These are phyloP conservation scores for Zymoseptoria tritici DNA, from an alignment of 2,329 filamentous ascomycete genomes.

Conservation along the genomic window DNA sequence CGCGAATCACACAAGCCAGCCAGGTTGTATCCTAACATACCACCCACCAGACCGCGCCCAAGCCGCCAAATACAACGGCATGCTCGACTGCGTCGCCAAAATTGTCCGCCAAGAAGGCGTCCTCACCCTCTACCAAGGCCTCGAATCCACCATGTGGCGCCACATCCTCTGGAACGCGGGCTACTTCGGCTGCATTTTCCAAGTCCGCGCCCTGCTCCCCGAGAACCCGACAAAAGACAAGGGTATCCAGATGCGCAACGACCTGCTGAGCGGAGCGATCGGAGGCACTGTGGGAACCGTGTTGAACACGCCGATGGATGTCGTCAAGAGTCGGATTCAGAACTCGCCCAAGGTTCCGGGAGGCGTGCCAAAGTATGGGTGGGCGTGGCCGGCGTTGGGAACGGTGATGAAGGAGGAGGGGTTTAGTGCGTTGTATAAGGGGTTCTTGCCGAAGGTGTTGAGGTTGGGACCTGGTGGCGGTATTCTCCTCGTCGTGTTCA, in stretches of 20 bases:
- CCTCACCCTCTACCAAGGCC: constrained; percentile 88
- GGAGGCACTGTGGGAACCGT: constrained; percentile 89
- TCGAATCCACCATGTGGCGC: constrained; percentile 94
- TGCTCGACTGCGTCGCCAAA: constrained; percentile 72
- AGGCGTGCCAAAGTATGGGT: constrained; percentile 88
- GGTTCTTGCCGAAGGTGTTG: constrained; percentile 91
- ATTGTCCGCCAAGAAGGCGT: constrained; percentile 76
- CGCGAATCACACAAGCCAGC: background rate
- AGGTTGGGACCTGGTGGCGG: constrained; percentile 63
- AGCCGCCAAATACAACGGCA: constrained; percentile 77
- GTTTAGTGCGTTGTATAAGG: constrained; percentile 88
- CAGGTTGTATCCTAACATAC: background rate
- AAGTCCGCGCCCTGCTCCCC: constrained; percentile 79
- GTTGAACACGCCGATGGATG: constrained; percentile 91
- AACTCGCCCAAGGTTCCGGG: constrained; percentile 83
- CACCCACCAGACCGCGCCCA: constrained; percentile 67
- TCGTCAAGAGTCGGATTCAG: constrained; percentile 97
- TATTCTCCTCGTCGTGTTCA: constrained; percentile 77
- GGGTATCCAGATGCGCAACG: constrained; percentile 72
- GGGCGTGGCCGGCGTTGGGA: constrained; percentile 81
- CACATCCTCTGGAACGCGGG: constrained; percentile 91
- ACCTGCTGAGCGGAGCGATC: constrained; percentile 75
- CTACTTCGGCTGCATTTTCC: constrained; percentile 98
- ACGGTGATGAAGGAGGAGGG: constrained; percentile 92
- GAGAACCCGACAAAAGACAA: constrained; percentile 63